Percentiles rank a stretch among this genome's conserved stretches.
Conservation (phyloP, 176 grass and related monocot genomes). For the Themeda triandra region DNA sequence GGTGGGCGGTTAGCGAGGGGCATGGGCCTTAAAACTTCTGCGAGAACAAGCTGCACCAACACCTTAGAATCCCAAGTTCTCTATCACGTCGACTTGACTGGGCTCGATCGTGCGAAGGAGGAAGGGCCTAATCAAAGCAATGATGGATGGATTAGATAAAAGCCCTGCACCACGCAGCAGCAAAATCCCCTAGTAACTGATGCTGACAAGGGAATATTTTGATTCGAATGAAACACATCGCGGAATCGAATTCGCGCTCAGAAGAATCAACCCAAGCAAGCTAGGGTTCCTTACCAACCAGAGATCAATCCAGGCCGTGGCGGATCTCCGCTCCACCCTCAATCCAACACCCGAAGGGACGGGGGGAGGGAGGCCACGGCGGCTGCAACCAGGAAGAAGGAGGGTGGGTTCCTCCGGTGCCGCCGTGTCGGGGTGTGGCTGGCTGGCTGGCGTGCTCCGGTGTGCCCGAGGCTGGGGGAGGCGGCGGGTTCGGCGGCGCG, state of each 20-base stretch:
- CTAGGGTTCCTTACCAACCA: conserved; percentile 21
- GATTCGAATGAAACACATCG: not conserved
- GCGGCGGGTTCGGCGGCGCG: conserved; percentile 27
- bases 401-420: too few relatives aligned
- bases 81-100: not conserved
- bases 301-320: not conserved
- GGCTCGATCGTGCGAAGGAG: not conserved
- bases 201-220: not conserved
- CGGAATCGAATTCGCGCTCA: not conserved
- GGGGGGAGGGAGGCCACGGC: not conserved
- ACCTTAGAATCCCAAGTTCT: not conserved
- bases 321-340: conserved; percentile 15
- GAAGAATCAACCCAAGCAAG: conserved; percentile 5
- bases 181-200: not conserved
- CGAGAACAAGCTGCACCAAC: not conserved
- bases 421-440: not conserved
- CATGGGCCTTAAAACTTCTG: not conserved
- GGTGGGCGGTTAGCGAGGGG: not conserved
- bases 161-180: not conserved
- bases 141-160: not conserved
- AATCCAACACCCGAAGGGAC: not conserved
- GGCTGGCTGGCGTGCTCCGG: not conserved
- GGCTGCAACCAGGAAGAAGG: not conserved
- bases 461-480: not conserved
- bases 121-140: conserved; percentile 4